These are phyloP conservation scores for Kluyveromyces starmeri DNA, from an alignment of 805 yeast genomes.

Conservation along the genomic window DNA sequence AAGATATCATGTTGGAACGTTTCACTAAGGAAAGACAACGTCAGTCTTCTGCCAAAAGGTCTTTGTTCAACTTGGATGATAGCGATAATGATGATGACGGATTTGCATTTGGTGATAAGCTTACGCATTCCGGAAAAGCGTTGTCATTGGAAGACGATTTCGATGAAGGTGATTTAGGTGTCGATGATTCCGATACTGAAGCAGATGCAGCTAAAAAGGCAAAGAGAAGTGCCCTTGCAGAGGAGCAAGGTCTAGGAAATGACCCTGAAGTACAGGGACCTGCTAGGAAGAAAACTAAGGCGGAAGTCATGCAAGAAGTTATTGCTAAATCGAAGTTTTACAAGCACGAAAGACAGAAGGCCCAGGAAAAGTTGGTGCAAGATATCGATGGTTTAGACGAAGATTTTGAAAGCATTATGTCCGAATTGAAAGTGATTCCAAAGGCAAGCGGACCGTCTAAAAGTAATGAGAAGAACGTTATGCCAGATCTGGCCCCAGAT, in stretches of 20 bases:
- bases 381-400: conserved; percentile 63
- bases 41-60: conserved; percentile 43
- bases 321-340: conserved; percentile 75
- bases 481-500: conserved; percentile 36
- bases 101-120: conserved; percentile 32
- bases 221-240: conserved; percentile 21
- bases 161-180: conserved; percentile 38
- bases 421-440: conserved; percentile 33
- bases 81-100: conserved; percentile 33
- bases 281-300: conserved; percentile 62
- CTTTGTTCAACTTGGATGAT: conserved; percentile 69
- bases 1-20: conserved; percentile 92
- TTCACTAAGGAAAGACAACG: conserved; percentile 81
- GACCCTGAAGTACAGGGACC: conserved; percentile 29
- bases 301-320: conserved; percentile 79
- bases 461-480: conserved; percentile 30
- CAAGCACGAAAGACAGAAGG: conserved; percentile 65
- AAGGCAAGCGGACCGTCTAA: conserved; percentile 15
- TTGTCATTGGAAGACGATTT: conserved; percentile 51
- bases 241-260: conserved; percentile 32
- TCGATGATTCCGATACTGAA: conserved; percentile 30
- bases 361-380: conserved; percentile 50
- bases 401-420: conserved; percentile 61
- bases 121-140: conserved; percentile 76
- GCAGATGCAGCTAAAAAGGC: conserved; percentile 27